A percentile compares a stretch with the other conserved stretches of the same genome.
phyloP scores from a whole-genome alignment of 2,329 filamentous ascomycete genomes.

The Elsinoe australis region DNA sequence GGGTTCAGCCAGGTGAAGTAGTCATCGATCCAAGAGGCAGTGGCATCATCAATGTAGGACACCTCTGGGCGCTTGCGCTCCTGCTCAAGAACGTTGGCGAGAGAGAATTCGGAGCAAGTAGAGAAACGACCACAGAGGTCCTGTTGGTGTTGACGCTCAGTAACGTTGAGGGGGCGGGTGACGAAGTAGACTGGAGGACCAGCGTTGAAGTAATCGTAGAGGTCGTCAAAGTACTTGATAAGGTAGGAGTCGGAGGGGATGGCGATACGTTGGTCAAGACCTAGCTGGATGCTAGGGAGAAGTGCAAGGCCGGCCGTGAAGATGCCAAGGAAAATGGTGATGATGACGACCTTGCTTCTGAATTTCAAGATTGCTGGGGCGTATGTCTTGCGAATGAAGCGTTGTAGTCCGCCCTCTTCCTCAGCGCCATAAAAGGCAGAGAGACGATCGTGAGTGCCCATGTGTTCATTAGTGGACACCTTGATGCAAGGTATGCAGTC shows the following conservation, averaged over 20 bases:
- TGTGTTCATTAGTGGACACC: constrained; percentile 63
- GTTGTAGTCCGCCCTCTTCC: constrained; percentile 75
- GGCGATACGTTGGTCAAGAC: constrained; percentile 88
- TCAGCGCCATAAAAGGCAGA: constrained; percentile 58
- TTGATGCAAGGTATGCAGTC: constrained; percentile 89
- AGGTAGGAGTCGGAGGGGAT: constrained; percentile 91
- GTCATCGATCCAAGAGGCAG: constrained; percentile 95
- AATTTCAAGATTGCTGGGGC: constrained; percentile 73
- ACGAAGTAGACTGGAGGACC: constrained; percentile 97
- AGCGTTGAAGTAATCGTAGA: constrained; percentile 84
- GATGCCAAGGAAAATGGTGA: constrained; percentile 76
- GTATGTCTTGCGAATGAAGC: constrained; percentile 84
- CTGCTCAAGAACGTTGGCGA: constrained; percentile 85
- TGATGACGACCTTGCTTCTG: constrained; percentile 67
- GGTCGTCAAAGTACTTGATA: constrained; percentile 91
- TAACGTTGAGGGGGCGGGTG: constrained; percentile 70
- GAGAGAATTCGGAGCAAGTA: constrained; percentile 72
- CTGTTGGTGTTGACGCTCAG: constrained; percentile 66
- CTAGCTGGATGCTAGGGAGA: constrained; percentile 75
- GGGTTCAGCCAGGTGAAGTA: constrained; percentile 97
- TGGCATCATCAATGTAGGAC: constrained; percentile 79
- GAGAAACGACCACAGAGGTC: constrained; percentile 87
- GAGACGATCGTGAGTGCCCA: constrained; percentile 26
- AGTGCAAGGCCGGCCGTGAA: constrained; percentile 80
- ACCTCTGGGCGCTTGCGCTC: constrained; percentile 83